Conservation (phyloP, 768 basidiomycete genomes). For the Clitopilus passeckerianus region DNA sequence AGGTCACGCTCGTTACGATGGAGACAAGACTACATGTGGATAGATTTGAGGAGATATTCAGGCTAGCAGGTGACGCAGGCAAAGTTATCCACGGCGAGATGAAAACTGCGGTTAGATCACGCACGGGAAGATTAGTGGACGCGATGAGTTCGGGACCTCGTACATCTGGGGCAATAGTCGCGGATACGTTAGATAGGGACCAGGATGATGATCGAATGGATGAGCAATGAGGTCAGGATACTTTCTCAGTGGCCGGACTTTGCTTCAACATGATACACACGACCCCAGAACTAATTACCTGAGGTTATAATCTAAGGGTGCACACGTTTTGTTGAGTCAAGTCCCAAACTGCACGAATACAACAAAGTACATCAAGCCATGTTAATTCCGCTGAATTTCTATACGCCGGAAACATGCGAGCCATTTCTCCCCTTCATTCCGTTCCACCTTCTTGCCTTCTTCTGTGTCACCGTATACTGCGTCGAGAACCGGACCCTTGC, state of each 20-base stretch:
- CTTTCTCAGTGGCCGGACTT: not conserved
- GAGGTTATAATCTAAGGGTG: not conserved
- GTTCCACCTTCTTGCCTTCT: constrained; percentile 94
- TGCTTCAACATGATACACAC: not conserved
- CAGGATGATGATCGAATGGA: constrained; percentile 31
- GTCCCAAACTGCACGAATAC: not conserved
- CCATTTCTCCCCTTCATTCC: constrained; percentile 90
- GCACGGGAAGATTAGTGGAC: constrained; percentile 58
- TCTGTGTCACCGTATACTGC: constrained; percentile 85
- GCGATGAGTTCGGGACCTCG: constrained; percentile 51
- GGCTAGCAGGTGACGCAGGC: constrained; percentile 72
- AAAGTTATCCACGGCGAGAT: constrained; percentile 81
- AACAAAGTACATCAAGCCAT: constrained; percentile 4
- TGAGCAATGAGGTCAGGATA: constrained; percentile 17
- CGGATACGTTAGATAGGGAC: constrained; percentile 22
- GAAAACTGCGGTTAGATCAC: constrained; percentile 60
- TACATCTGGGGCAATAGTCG: constrained; percentile 12
- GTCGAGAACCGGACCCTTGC: constrained; percentile 74
- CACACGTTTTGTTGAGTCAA: not conserved
- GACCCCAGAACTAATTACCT: not conserved
- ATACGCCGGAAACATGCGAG: constrained; percentile 84
- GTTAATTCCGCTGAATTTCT: constrained; percentile 24
- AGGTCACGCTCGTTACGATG: constrained; percentile 85
- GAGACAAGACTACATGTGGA: constrained; percentile 93
- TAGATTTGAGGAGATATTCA: constrained; percentile 86